Base-by-base conservation (phyloP, 2,329 filamentous ascomycete species). In the Claviceps humidiphila region DNA sequence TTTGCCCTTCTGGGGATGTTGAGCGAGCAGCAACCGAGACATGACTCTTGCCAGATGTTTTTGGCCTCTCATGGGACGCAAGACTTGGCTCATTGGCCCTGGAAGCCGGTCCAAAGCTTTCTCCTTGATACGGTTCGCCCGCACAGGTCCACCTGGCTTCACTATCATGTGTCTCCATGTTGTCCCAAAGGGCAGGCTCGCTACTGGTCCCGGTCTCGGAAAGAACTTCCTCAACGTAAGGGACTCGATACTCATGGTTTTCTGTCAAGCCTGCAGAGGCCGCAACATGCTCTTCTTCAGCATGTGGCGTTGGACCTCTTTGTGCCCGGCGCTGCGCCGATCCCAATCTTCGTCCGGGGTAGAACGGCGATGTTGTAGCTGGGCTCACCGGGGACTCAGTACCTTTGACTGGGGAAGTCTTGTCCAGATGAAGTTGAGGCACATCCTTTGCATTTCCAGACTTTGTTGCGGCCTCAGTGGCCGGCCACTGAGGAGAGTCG, bases 321-420 rank as follows among this genome's bases (percentile, higher is more conserved):
- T 66, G 58, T 20, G 60, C 61, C 49, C 64, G 59, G 11, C 65
- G 63, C 16, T 59, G 57, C 24, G 60, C 57, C 26, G 65, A 63
- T 30, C 63, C 60, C 34, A 55, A 45, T 16, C 45, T 58, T 20
- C 64, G 59, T 11, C 57, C 55, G 4, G 62, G 59, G 34, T 52
- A 57, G 49, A 59, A 61, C 7, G 56, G 52, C 0, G 57, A 52
- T 5, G 49, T 42, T 26, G 57, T 50, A 7, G 48, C 50, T 22
- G 50, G 47, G 24, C 47, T 57, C 9, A 44, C 42, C 4, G 51
- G 51, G 44, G 34, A 40, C 7, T 48, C 47, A 38, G 24, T 20
- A 46, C 17, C 30, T 8, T 49, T 53, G 37, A 3, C 14, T 16
- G 40, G 7, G 5, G 40, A 17, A 17, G n/a, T 39, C n/a, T 51